Percentiles rank a stretch among this genome's conserved stretches.
These are phyloP conservation scores for Cryphonectria japonica DNA, from an alignment of 2,329 filamentous ascomycete species.

Conservation along the genomic window DNA sequence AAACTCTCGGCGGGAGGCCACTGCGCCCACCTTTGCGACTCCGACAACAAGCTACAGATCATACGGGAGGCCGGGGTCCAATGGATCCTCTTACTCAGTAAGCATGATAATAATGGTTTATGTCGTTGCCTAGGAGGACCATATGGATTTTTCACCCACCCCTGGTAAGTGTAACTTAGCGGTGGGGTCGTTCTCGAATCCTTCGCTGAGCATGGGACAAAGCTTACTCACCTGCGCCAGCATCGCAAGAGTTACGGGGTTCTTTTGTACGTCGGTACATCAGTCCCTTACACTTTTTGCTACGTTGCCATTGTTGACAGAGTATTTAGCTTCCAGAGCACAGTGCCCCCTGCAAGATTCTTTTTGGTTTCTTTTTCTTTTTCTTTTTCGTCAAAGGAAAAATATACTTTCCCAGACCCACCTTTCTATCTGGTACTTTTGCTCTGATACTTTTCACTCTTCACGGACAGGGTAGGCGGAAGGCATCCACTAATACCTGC, in stretches of 20 bases:
- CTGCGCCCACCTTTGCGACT: background rate
- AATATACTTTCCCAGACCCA: background rate
- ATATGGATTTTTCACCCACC: background rate
- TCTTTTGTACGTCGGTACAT: background rate
- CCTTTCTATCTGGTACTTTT: background rate
- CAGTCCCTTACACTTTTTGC: background rate
- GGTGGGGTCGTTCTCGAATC: background rate
- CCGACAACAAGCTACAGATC: background rate
- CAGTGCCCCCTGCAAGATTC: background rate
- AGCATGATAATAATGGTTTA: slow-evolving; percentile 5
- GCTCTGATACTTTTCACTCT: background rate
- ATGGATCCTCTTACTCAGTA: background rate
- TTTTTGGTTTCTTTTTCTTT: background rate
- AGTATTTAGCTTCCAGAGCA: background rate
- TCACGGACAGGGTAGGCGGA: background rate
- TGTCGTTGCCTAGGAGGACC: slow-evolving; percentile 3
- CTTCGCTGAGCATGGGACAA: background rate
- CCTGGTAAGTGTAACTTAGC: background rate
- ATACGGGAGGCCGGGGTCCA: background rate
- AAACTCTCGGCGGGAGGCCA: background rate
- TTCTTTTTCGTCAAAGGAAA: background rate
- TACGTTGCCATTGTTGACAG: background rate
- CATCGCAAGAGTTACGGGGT: background rate
- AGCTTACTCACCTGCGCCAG: background rate
- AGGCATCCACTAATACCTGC: background rate